Conservation (phyloP, 2,329 filamentous ascomycete species). For the Allantophomopsis lycopodina region DNA sequence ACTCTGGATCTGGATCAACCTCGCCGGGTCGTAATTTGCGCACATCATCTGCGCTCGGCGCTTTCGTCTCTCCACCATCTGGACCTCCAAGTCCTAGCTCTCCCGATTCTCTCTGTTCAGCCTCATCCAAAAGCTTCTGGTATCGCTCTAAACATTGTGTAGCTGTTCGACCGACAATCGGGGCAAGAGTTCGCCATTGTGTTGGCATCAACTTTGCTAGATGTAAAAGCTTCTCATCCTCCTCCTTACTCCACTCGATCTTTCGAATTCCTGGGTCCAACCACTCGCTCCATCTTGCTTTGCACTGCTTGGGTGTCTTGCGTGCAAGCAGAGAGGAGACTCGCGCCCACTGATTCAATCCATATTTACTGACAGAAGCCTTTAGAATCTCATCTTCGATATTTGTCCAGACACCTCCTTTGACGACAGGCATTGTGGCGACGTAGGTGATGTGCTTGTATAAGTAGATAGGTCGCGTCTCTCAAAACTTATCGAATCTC, state of each 20-base stretch:
- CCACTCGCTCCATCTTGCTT: constrained; percentile 97
- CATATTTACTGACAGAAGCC: constrained; percentile 78
- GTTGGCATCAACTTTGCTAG: constrained; percentile 97
- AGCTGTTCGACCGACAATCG: constrained; percentile 89
- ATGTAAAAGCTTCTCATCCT: constrained; percentile 94
- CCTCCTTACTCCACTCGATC: constrained; percentile 97
- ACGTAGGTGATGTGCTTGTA: background rate
- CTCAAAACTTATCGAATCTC: too few species aligned
- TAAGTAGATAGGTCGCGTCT: too few species aligned
- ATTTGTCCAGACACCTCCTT: constrained; percentile 64
- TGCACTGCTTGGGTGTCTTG: constrained; percentile 98
- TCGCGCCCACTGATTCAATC: constrained; percentile 94
- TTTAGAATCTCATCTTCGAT: constrained; percentile 95
- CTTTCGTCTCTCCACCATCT: constrained; percentile 72
- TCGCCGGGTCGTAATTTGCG: constrained; percentile 80
- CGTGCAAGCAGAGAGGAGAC: constrained; percentile 93
- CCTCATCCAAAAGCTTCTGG: constrained; percentile 90
- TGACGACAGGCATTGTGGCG: constrained; percentile 55
- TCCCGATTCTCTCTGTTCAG: constrained; percentile 74
- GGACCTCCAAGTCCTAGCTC: constrained; percentile 74
- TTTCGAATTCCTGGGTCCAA: constrained; percentile 95
- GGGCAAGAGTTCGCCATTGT: constrained; percentile 97
- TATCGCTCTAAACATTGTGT: constrained; percentile 97
- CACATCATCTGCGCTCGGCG: constrained; percentile 87
- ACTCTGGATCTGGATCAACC: constrained; percentile 93